Evolutionary conservation across 257 asterid species (phyloP).

Genomic region (Scutellaria barbata): DNA sequence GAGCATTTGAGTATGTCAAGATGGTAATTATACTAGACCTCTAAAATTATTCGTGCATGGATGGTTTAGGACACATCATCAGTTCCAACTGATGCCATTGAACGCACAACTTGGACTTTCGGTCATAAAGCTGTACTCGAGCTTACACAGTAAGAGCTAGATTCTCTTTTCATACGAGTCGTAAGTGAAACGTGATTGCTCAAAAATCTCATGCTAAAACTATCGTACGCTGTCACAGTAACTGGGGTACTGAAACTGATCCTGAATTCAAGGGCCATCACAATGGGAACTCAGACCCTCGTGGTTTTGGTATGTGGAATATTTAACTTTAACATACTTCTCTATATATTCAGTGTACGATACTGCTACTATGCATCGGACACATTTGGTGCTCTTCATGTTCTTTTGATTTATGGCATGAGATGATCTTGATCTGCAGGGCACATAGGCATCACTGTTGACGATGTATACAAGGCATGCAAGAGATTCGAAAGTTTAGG

Average conservation of each 20-base stretch:
- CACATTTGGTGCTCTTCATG: too few relatives aligned
- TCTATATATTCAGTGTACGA: too few relatives aligned
- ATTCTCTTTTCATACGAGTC: constrained; percentile 15
- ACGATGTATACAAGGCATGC: constrained; percentile 77
- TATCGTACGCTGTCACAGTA: constrained; percentile 52
- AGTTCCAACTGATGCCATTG: constrained; percentile 74
- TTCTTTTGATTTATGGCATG: constrained; percentile 17
- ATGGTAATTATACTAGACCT: constrained; percentile 10
- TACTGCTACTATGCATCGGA: too few relatives aligned
- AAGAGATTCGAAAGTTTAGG: constrained; percentile 82
- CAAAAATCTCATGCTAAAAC: constrained; percentile 20
- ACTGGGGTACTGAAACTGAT: constrained; percentile 92
- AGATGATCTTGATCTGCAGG: constrained; percentile 50
- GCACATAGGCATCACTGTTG: constrained; percentile 86
- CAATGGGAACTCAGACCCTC: constrained; percentile 92
- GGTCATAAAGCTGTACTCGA: constrained; percentile 75
- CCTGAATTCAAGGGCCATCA: constrained; percentile 87
- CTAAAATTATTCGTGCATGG: constrained; percentile 21
- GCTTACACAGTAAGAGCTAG: constrained; percentile 77
- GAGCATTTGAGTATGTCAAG: background rate
- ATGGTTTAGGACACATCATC: constrained; percentile 66
- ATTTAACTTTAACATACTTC: too few relatives aligned
- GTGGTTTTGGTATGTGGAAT: constrained; percentile 75
- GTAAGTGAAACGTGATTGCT: background rate
- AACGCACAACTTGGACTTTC: constrained; percentile 85